Evolutionary conservation across 2,329 filamentous ascomycete species (phyloP).

Genomic region (Grosmannia serpens): DNA sequence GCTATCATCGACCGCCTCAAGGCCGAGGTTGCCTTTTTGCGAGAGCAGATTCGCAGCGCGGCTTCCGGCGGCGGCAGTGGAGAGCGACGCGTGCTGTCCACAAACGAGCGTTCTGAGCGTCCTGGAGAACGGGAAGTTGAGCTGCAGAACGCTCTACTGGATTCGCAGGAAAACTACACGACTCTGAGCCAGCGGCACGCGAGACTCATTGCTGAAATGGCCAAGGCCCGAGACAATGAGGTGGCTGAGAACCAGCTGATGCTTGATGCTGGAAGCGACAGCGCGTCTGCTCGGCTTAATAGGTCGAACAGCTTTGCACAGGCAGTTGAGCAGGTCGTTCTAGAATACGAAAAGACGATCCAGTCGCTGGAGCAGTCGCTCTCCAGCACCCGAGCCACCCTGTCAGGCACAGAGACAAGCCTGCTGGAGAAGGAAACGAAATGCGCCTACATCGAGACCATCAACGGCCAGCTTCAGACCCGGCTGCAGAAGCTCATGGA

Average conservation of each 20-base stretch:
- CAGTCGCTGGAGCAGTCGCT: constrained; percentile 85
- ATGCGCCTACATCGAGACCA: constrained; percentile 83
- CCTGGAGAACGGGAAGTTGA: constrained; percentile 78
- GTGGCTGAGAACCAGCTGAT: constrained; percentile 43
- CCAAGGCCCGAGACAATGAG: constrained; percentile 67
- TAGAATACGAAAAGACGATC: constrained; percentile 98
- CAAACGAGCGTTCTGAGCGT: constrained; percentile 64
- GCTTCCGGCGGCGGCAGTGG: constrained; percentile 45
- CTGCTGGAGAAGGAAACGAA: constrained; percentile 89
- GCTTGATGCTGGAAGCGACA: constrained; percentile 59
- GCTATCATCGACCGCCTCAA: constrained; percentile 87
- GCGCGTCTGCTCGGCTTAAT: constrained; percentile 76
- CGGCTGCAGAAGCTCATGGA: constrained; percentile 90
- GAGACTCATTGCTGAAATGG: constrained; percentile 89
- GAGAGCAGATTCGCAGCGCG: constrained; percentile 84
- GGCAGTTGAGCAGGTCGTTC: constrained; percentile 87
- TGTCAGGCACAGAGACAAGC: constrained; percentile 75
- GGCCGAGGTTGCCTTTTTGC: constrained; percentile 83
- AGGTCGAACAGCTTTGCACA: constrained; percentile 93
- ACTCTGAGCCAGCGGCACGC: constrained; percentile 86
- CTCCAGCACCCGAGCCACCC: constrained; percentile 71
- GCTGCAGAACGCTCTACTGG: constrained; percentile 84
- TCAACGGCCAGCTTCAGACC: constrained; percentile 79
- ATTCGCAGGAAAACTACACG: constrained; percentile 89
- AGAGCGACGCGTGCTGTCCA: constrained; percentile 39